Conservation (phyloP, 805 yeast species). For the Lipomyces orientalis region DNA sequence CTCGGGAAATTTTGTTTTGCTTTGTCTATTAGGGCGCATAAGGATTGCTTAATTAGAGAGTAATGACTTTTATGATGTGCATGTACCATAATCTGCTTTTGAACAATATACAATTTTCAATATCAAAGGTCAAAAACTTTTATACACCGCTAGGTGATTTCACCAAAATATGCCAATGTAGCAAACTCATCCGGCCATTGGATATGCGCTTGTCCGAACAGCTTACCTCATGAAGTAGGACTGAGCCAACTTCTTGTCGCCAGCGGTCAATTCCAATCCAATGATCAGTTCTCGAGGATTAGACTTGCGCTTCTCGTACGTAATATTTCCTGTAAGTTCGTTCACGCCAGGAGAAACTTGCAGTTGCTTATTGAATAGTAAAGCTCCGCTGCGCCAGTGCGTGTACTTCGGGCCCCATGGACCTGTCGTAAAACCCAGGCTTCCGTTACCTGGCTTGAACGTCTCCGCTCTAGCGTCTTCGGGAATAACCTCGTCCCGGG, state of each 20-base stretch:
- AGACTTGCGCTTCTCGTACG: conserved; percentile 67
- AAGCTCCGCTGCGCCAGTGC: conserved; percentile 91
- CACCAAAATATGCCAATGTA: not conserved
- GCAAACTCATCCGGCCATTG: not conserved
- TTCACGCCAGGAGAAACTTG: conserved; percentile 72
- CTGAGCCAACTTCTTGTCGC: conserved; percentile 17
- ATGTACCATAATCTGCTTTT: conserved; percentile 5
- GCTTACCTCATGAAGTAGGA: conserved; percentile 26
- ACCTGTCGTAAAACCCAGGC: conserved; percentile 73
- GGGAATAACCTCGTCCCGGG: conserved; percentile 39
- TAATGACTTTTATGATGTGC: not conserved
- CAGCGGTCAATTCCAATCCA: conserved; percentile 51
- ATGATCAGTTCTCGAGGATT: conserved; percentile 86
- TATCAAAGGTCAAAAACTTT: not conserved
- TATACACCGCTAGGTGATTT: not conserved
- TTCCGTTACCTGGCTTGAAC: conserved; percentile 34
- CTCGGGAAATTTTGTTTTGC: not conserved
- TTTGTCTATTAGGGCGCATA: not conserved
- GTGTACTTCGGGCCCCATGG: conserved; percentile 78
- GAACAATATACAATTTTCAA: not conserved
- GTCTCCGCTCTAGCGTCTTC: conserved; percentile 48
- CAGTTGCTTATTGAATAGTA: conserved; percentile 76
- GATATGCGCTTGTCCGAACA: not conserved
- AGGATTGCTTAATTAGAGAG: not conserved
- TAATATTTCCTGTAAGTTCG: conserved; percentile 62